These are phyloP conservation scores for Leucocoprinus sp. DNA, from an alignment of 768 basidiomycete genomes.

Conservation along the genomic window DNA sequence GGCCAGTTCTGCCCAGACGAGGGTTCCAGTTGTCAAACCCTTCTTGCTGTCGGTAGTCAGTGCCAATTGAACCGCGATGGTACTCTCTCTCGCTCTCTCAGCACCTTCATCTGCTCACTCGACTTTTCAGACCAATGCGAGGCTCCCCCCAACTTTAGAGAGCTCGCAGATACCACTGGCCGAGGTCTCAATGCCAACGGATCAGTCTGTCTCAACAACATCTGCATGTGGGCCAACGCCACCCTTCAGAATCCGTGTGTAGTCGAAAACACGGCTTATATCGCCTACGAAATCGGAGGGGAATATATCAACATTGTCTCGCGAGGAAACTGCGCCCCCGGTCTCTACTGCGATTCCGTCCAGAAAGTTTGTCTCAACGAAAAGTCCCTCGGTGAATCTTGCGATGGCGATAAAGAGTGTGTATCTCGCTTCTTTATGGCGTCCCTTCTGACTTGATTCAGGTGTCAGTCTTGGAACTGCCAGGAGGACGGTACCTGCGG, in stretches of 20 bases:
- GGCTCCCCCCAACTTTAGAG: conserved; percentile 54
- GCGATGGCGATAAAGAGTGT: conserved; percentile 46
- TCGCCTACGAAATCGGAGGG: conserved; percentile 48
- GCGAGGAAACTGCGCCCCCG: conserved; percentile 66
- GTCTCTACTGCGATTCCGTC: conserved; percentile 68
- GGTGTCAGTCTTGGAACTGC: conserved; percentile 77
- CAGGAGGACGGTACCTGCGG: conserved; percentile 54
- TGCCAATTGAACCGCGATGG: conserved; percentile 89
- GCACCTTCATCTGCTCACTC: not conserved
- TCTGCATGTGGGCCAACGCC: conserved; percentile 82
- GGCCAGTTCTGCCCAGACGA: conserved; percentile 84
- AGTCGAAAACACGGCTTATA: conserved; percentile 75
- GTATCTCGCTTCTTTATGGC: conserved; percentile 12
- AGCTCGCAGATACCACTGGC: conserved; percentile 55
- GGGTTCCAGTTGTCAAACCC: conserved; percentile 53
- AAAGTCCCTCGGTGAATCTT: conserved; percentile 50
- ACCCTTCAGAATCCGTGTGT: conserved; percentile 56
- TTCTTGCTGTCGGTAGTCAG: conserved; percentile 51
- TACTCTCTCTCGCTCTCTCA: conserved; percentile 17
- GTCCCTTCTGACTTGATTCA: conserved; percentile 18
- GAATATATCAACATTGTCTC: conserved; percentile 78
- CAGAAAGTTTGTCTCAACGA: conserved; percentile 47
- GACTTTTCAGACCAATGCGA: conserved; percentile 66
- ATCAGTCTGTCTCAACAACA: conserved; percentile 73
- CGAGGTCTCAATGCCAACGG: conserved; percentile 74